phyloP scores from a whole-genome alignment of 2,329 filamentous ascomycete genomes.

The Tolypocladium guangdongense region DNA sequence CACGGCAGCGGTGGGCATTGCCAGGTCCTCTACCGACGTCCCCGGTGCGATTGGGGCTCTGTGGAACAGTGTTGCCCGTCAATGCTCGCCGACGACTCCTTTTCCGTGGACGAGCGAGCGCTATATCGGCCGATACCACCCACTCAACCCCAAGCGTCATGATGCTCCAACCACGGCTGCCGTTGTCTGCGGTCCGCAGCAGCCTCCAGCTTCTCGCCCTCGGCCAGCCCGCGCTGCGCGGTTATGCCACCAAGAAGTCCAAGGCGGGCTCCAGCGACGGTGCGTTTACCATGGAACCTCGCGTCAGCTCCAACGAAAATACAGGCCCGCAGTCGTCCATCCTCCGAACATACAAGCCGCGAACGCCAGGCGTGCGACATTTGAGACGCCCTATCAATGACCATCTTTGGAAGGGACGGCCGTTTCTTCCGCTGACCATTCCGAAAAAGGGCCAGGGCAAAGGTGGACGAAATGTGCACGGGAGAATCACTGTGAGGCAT shows the following conservation, averaged over 20 bases:
- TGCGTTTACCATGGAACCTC: constrained; percentile 9
- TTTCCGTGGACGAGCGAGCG: not conserved
- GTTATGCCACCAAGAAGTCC: constrained; percentile 18
- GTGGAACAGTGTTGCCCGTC: not conserved
- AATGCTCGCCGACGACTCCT: not conserved
- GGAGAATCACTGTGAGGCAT: constrained; percentile 79
- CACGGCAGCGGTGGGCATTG: not conserved
- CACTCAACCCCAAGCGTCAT: not conserved
- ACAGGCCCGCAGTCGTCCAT: constrained; percentile 26
- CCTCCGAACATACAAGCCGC: constrained; percentile 82
- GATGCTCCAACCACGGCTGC: constrained; percentile 21
- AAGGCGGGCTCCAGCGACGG: constrained; percentile 8
- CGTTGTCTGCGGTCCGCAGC: constrained; percentile 16
- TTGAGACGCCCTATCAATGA: constrained; percentile 88
- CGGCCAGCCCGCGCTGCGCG: constrained; percentile 14
- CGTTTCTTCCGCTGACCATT: constrained; percentile 72
- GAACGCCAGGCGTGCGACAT: constrained; percentile 87
- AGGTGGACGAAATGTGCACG: constrained; percentile 83
- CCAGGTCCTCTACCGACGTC: not conserved
- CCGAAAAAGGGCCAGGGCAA: constrained; percentile 88
- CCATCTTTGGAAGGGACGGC: constrained; percentile 90
- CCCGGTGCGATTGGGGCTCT: not conserved
- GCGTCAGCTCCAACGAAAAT: constrained; percentile 10
- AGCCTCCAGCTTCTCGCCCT: constrained; percentile 17
- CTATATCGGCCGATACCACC: not conserved